Evolutionary conservation across 208 protist genomes (phyloP), one percentile per base, ranked within the genome.

Genomic region (Trypanosoma avium): DNA sequence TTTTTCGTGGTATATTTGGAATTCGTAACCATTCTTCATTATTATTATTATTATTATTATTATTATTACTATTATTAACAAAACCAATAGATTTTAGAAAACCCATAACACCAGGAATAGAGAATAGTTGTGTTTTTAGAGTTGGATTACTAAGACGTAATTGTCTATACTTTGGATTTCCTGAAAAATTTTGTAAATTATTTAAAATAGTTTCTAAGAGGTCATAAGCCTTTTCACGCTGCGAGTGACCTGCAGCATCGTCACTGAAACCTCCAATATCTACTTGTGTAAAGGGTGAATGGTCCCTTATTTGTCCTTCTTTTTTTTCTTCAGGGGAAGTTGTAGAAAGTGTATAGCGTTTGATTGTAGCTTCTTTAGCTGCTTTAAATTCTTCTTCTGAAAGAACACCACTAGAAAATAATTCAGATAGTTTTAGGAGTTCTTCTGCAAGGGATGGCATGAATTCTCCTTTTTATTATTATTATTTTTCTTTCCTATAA

Each of bases 371-470:
- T 33, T 77, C 73, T 61, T 90, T 93, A 12, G 83, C 81, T 9
- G 55, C 24, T 27, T 77, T 76, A 55, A 88, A 90, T 68, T 90
- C 82, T n/a, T 78, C 77, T 43, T 73, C 70, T 0, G 82, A 81
- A 22, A 89, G 61, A 5, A 72, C 69, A 30, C 82, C 86, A 3
- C 65, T 58, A 54, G 74, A 67, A 52, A 84, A 75, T 0, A 89
- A 67, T 29, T 88, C 86, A 19, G 77, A 77, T 3, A 92, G 73
- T 60, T 81, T 64, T 60, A 38, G 36, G 10, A 89, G 60, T 56
- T 89, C 82, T 1, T 67, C 58, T 17, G 82, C 74, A 7, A 89
- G 73, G 5, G 80, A 88, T 48, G 73, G 58, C 24, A 63, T 57
- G 17, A 38, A 38, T 38, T 13, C 4, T 38, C 4, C 4, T 38